phyloP scores from a whole-genome alignment of 768 basidiomycete species.

The Cubamyces sp. region DNA sequence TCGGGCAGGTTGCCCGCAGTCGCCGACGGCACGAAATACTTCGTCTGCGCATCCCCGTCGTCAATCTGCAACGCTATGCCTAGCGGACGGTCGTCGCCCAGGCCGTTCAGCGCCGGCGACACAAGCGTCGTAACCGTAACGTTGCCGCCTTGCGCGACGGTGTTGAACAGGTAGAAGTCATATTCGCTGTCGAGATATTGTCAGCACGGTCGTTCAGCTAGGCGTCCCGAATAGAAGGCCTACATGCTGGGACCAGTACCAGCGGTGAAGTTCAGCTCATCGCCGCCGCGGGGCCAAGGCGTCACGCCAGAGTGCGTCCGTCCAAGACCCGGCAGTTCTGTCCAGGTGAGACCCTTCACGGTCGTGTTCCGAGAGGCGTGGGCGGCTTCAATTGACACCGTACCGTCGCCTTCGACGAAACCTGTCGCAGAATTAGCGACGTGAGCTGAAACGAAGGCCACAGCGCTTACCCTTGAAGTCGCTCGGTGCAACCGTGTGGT shows the following conservation, averaged over 20 bases:
- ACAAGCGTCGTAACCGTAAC: slow-evolving; percentile 51
- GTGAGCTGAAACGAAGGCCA: slow-evolving; percentile 8
- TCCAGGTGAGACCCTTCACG: slow-evolving; percentile 59
- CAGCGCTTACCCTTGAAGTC: slow-evolving; percentile 59
- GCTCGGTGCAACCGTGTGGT: slow-evolving; percentile 40
- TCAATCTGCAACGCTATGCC: slow-evolving; percentile 57
- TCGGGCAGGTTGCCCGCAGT: slow-evolving; percentile 49
- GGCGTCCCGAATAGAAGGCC: slow-evolving; percentile 25
- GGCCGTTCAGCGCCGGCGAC: slow-evolving; percentile 57
- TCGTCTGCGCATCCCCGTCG: slow-evolving; percentile 43
- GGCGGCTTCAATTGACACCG: slow-evolving; percentile 67
- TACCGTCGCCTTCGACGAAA: slow-evolving; percentile 66
- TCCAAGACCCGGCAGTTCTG: slow-evolving; percentile 62
- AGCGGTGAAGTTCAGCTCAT: slow-evolving; percentile 58
- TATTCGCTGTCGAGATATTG: slow-evolving; percentile 50
- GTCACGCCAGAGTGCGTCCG: slow-evolving; percentile 63
- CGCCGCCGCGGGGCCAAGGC: slow-evolving; percentile 55
- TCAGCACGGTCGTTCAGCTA: neutral
- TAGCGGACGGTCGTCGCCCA: slow-evolving; percentile 53
- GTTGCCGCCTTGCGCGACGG: slow-evolving; percentile 44
- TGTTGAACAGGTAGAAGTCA: slow-evolving; percentile 66
- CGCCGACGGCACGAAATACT: slow-evolving; percentile 51
- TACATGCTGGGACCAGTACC: slow-evolving; percentile 67
- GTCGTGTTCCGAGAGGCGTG: slow-evolving; percentile 54
- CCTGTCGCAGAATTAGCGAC: slow-evolving; percentile 35